Evolutionary conservation across 2,329 filamentous ascomycete genomes (phyloP).

Genomic region (Didymella keratinophila): DNA sequence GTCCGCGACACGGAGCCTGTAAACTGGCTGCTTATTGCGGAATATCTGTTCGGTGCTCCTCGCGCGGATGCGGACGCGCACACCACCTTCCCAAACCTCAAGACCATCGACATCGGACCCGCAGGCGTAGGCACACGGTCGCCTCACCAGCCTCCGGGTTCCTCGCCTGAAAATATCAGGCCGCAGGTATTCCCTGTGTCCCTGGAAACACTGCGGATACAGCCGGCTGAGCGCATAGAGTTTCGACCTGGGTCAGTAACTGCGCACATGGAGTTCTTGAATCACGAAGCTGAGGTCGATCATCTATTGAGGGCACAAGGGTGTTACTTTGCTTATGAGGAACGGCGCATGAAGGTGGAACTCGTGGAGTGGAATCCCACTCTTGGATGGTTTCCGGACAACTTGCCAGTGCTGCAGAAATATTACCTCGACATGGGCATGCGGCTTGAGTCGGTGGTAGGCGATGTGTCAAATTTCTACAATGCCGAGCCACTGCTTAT

Average conservation of each 20-base stretch:
- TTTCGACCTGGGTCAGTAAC: neutral
- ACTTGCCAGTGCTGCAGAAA: neutral
- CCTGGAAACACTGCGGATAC: neutral
- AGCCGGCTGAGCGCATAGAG: neutral
- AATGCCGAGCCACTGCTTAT: constrained; percentile 2
- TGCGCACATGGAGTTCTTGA: too few species aligned
- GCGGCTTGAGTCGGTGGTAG: neutral
- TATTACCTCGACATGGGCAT: neutral
- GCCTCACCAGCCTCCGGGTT: too few species aligned
- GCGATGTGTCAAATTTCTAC: neutral
- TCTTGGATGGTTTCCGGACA: constrained; percentile 8
- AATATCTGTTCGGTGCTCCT: neutral
- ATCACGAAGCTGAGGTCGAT: neutral
- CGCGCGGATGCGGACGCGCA: neutral
- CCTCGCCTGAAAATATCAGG: too few species aligned
- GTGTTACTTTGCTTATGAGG: neutral
- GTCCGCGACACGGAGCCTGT: neutral
- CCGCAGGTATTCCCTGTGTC: neutral
- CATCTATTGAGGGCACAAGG: neutral
- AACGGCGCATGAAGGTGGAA: neutral
- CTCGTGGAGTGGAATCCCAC: constrained; percentile 6
- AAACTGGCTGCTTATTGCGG: neutral
- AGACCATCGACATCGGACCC: neutral
- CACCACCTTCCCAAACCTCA: neutral
- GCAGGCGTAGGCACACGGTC: neutral